Evolutionary conservation across 306 rosid genomes (phyloP).

Genomic region (Macrotyloma uniflorum): DNA sequence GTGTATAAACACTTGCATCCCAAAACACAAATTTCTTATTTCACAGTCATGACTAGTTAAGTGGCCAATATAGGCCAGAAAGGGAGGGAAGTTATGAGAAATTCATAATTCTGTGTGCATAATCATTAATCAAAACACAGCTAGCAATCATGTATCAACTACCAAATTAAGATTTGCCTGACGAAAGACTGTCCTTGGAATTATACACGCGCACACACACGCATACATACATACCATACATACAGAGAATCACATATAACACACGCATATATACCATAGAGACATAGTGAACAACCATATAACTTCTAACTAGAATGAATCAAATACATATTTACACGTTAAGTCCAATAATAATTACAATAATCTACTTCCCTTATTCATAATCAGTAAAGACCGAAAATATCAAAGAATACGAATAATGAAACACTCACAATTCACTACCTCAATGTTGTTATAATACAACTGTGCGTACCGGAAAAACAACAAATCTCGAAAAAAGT

Average conservation of each 20-base stretch:
- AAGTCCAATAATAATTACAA: conserved; percentile 5
- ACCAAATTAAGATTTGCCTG: not conserved
- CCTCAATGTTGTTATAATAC: not conserved
- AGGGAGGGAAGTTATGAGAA: not conserved
- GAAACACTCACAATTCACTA: not conserved
- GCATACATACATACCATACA: not conserved
- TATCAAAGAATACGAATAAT: not conserved
- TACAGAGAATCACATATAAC: not conserved
- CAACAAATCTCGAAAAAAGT: not conserved
- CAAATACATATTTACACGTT: not conserved
- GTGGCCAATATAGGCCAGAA: not conserved
- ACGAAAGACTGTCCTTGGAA: not conserved
- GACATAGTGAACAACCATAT: not conserved
- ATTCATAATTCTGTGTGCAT: not conserved
- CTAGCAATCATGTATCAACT: not conserved
- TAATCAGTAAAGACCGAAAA: not conserved
- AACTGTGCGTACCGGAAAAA: too few relatives aligned
- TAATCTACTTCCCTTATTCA: not conserved
- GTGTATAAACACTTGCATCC: not conserved
- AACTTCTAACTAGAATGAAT: not conserved
- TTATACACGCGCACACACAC: not conserved
- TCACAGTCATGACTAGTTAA: not conserved
- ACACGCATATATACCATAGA: not conserved
- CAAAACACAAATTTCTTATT: not conserved
- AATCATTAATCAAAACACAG: conserved; percentile 17